Percentiles rank a stretch among this genome's conserved stretches.
Conservation (phyloP, 2,329 filamentous ascomycete genomes). For the Apiospora phragmitis region DNA sequence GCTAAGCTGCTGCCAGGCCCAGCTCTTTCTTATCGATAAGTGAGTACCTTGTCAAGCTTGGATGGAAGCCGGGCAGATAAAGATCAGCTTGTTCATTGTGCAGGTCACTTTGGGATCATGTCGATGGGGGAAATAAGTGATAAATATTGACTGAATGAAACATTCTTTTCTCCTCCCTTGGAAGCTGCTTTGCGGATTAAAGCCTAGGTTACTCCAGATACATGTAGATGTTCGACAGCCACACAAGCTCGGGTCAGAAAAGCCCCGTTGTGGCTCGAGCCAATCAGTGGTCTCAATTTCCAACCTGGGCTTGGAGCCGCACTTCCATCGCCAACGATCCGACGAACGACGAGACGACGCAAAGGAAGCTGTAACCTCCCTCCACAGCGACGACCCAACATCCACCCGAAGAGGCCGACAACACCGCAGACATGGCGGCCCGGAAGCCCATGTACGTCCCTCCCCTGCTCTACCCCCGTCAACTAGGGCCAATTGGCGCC, state of each 20-base stretch:
- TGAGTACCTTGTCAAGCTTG: background rate
- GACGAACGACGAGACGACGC: background rate
- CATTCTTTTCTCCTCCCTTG: no score
- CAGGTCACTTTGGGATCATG: background rate
- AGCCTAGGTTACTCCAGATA: background rate
- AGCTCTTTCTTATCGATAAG: slow-evolving; percentile 35
- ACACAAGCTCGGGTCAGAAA: slow-evolving; percentile 15
- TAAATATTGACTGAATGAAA: no score
- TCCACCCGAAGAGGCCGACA: slow-evolving; percentile 14
- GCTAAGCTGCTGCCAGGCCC: background rate
- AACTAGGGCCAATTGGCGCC: background rate
- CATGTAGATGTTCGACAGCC: background rate
- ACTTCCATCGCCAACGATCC: slow-evolving; percentile 13
- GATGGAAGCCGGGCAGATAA: background rate
- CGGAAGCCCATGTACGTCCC: slow-evolving; percentile 57
- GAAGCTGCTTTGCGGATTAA: no score
- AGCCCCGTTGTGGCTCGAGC: slow-evolving; percentile 26
- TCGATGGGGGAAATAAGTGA: no score
- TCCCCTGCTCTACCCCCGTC: background rate
- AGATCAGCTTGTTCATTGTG: background rate
- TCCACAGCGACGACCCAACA: slow-evolving; percentile 9
- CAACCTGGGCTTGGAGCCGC: slow-evolving; percentile 24
- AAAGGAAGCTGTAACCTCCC: background rate
- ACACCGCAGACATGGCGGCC: slow-evolving; percentile 54
- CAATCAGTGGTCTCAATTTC: slow-evolving; percentile 36